Conservation (phyloP, 2,329 filamentous ascomycete species). For the Epichloe brachyelytri region DNA sequence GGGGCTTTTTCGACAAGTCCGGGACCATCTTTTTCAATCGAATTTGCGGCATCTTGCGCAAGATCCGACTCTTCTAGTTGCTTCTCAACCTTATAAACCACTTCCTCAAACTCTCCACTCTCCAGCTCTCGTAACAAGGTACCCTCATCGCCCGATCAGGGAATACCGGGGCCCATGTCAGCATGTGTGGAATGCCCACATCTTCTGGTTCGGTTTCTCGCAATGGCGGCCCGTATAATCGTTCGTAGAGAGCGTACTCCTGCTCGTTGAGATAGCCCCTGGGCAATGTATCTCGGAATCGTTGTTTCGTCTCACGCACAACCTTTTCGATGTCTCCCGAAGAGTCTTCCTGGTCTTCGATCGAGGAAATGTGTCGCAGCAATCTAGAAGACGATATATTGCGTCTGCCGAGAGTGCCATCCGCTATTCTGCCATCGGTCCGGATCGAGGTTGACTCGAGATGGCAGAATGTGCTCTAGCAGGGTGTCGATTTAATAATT, state of each 20-base stretch:
- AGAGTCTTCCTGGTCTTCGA: background rate
- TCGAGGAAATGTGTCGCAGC: constrained; percentile 11
- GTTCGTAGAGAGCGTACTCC: constrained; percentile 64
- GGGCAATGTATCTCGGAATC: constrained; percentile 67
- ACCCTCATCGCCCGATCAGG: constrained; percentile 20
- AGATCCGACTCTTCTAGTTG: constrained; percentile 3
- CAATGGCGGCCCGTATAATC: constrained; percentile 67
- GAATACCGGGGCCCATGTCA: constrained; percentile 18
- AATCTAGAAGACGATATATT: constrained; percentile 17
- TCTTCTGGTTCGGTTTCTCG: constrained; percentile 48
- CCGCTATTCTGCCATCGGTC: background rate
- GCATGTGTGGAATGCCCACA: constrained; percentile 33
- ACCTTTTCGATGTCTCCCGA: constrained; percentile 41
- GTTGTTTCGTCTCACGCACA: constrained; percentile 58
- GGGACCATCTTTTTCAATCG: constrained; percentile 11
- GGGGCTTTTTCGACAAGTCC: constrained; percentile 15
- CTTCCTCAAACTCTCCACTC: constrained; percentile 48
- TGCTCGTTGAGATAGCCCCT: constrained; percentile 53
- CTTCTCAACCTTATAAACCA: constrained; percentile 31
- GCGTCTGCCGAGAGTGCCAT: constrained; percentile 7
- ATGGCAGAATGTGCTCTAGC: background rate
- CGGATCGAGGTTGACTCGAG: background rate
- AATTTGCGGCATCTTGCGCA: constrained; percentile 3
- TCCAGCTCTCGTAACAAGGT: constrained; percentile 41
- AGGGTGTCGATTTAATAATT: background rate